Evolutionary conservation across 108 stramenopile genomes (phyloP).

Genomic region (Cyclostephanos invisitatus): DNA sequence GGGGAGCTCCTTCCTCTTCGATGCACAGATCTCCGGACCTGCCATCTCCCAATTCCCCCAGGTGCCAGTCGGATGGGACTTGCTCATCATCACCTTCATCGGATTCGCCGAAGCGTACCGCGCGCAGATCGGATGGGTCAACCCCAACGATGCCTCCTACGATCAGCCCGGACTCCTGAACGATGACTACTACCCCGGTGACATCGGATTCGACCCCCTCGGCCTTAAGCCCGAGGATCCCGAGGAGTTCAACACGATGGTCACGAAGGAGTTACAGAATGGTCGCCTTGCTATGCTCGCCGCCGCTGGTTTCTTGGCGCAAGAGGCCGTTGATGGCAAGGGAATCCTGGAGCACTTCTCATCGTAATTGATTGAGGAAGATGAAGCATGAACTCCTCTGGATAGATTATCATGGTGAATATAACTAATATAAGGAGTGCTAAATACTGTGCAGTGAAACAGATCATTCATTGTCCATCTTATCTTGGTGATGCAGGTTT

Average conservation of each 20-base stretch:
- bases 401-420: no score
- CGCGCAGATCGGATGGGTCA: no score
- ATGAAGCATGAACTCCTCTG: no score
- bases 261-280: conserved; percentile 56
- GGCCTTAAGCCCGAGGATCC: conserved; percentile 67
- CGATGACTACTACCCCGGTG: conserved; percentile 7
- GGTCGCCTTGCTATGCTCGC: conserved; percentile 47
- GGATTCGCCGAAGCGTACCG: no score
- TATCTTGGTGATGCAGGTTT: no score
- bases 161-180: conserved; percentile 50
- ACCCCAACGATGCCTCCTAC: conserved; percentile 11
- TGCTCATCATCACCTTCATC: no score
- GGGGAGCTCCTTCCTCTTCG: conserved; percentile 77
- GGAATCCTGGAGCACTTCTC: conserved; percentile 61
- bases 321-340: conserved; percentile 58
- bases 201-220: conserved; percentile 63
- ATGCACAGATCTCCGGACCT: conserved; percentile 78
- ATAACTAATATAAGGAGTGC: no score
- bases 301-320: conserved; percentile 43
- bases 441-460: no score
- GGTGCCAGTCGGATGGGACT: conserved; percentile 65
- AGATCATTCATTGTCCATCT: no score
- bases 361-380: no score
- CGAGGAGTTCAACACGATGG: conserved; percentile 60
- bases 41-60: conserved; percentile 91